Evolutionary conservation across 2,329 filamentous ascomycete species (phyloP), one percentile per base, ranked within the genome.

Genomic region (Pochonia chlamydosporia): DNA sequence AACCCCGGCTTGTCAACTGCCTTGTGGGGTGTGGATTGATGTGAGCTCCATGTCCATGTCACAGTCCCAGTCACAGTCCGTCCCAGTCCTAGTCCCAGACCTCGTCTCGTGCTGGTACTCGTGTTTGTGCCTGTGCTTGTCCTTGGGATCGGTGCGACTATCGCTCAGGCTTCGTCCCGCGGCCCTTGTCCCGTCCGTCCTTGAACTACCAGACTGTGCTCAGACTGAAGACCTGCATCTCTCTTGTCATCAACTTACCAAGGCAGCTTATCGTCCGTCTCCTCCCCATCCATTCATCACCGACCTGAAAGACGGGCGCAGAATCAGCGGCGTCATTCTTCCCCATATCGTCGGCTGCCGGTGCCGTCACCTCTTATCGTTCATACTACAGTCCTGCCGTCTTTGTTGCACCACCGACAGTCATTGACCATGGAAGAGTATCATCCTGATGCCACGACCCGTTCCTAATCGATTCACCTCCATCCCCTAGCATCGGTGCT

Each of bases 401-500:
- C 35, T 39, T n/a, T 3, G 35, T 16, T 39, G 35, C 35, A 36
- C 30, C 16, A n/a, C 30, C 6, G 3, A 26, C 16, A 28, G 10
- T 33, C 43, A 31, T 39, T 43, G 47, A 51, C 44, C 36, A 49
- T 51, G 49, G 46, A 46, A 49, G 39, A 49, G 46, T 31, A 21
- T 35, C 42, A 46, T 28, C 14, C 43, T 31, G 26, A 43, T 16
- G 14, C 23, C 40, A 23, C 23, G 25, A 23, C 37, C 30, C 41
- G 30, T 43, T 26, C 16, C 28, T 43, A 40, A 25, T 28, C 33
- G 14, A 35, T 36, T 2, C 26, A 10, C 28, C 14, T 47, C 44
- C 18, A 36, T 36, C 6, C 33, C 31, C 5, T 18, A 16, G 28
- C 26, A 26, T 30, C 18, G 14, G n/a, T 40, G 11, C 18, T 28